These are phyloP conservation scores for Fusarium succisae DNA, from an alignment of 2,329 filamentous ascomycete genomes.

Conservation along the genomic window DNA sequence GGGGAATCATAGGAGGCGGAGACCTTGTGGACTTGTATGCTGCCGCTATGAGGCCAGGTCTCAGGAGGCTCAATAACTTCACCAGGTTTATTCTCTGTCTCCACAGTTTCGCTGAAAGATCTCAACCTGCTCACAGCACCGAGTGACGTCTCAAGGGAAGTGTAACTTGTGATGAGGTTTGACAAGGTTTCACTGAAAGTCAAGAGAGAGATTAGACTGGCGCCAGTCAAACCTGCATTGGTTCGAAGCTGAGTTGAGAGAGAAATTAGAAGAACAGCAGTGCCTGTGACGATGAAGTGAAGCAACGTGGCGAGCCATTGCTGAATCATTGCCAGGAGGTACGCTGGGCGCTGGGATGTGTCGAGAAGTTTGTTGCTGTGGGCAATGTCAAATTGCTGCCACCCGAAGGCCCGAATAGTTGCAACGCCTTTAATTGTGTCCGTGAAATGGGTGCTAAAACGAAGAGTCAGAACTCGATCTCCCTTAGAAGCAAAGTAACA, in stretches of 20 bases:
- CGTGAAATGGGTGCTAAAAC: conserved; percentile 57
- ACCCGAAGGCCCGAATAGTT: conserved; percentile 67
- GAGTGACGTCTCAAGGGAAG: conserved; percentile 35
- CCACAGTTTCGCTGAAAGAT: conserved; percentile 39
- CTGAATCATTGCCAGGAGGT: conserved; percentile 66
- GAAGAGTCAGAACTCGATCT: neutral
- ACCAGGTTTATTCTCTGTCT: conserved; percentile 34
- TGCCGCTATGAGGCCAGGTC: conserved; percentile 47
- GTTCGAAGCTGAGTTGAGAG: conserved; percentile 56
- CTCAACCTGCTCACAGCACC: conserved; percentile 37
- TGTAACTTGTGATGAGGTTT: conserved; percentile 33
- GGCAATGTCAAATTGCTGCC: conserved; percentile 48
- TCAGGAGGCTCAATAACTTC: conserved; percentile 30
- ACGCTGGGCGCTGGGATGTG: conserved; percentile 64
- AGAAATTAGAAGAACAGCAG: conserved; percentile 58
- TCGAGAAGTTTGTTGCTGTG: conserved; percentile 61
- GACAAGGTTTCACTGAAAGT: conserved; percentile 41
- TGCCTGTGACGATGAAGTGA: conserved; percentile 57
- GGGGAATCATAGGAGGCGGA: conserved; percentile 47
- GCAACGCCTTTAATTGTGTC: conserved; percentile 64
- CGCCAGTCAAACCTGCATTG: conserved; percentile 52
- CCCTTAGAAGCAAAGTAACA: neutral
- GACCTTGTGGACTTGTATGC: conserved; percentile 44
- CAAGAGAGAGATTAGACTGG: conserved; percentile 51
- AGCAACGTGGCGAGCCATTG: conserved; percentile 65